phyloP scores from a whole-genome alignment of 371 early-diverging fungal genomes.

The Phascolomyces articulosus region DNA sequence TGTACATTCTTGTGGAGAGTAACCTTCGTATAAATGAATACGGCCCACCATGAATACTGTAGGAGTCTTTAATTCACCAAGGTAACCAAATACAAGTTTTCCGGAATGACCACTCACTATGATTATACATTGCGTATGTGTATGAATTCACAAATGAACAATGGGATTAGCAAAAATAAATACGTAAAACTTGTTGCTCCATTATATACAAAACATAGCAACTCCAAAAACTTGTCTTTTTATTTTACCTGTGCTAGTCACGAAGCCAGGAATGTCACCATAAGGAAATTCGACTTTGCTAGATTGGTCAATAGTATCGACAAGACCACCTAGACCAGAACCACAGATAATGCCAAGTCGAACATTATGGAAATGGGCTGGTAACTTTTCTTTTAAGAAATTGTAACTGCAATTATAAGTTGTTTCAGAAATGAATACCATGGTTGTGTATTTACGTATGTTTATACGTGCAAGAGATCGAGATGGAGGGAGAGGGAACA shows the following conservation, averaged over 20 bases:
- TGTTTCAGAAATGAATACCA: conserved; percentile 25
- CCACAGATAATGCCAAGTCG: conserved; percentile 92
- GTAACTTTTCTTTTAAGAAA: conserved; percentile 30
- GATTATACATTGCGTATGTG: too few relatives aligned
- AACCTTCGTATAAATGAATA: conserved; percentile 90
- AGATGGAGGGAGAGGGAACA: too few relatives aligned
- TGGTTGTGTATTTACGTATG: too few relatives aligned
- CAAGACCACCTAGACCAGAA: conserved; percentile 89
- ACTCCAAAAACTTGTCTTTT: too few relatives aligned
- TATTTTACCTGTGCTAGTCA: conserved; percentile 76
- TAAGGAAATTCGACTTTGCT: conserved; percentile 72
- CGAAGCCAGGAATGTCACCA: conserved; percentile 87
- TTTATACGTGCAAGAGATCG: too few relatives aligned
- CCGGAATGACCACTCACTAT: conserved; percentile 89
- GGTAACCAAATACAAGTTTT: conserved; percentile 88
- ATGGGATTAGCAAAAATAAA: too few relatives aligned
- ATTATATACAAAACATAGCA: too few relatives aligned
- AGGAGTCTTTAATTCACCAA: conserved; percentile 68
- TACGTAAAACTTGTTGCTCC: too few relatives aligned
- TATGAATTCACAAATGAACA: background rate
- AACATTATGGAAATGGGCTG: conserved; percentile 37
- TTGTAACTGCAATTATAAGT: conserved; percentile 28
- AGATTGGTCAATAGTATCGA: conserved; percentile 67
- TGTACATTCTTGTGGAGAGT: conserved; percentile 74
- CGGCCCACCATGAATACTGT: conserved; percentile 89